These are phyloP conservation scores for Boletus sp. DNA, from an alignment of 768 basidiomycete genomes.

Conservation along the genomic window DNA sequence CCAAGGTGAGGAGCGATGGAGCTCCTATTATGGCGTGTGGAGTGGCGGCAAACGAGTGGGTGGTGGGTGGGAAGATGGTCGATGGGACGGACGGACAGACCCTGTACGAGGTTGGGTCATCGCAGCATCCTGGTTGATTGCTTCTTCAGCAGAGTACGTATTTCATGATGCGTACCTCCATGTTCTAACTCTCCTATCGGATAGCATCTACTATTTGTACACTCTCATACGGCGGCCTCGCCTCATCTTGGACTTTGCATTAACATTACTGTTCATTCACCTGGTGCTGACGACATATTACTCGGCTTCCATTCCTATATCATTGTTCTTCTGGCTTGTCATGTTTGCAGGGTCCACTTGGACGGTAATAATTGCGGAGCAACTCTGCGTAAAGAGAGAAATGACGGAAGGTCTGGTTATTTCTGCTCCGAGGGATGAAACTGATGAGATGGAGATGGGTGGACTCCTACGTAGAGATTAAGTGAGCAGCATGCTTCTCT, in stretches of 20 bases:
- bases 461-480: slow-evolving; percentile 54
- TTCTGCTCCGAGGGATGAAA: slow-evolving; percentile 40
- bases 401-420: slow-evolving; percentile 81
- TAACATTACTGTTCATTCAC: slow-evolving; percentile 91
- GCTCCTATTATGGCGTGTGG: slow-evolving; percentile 71
- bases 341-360: slow-evolving; percentile 67
- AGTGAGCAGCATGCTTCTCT: slow-evolving; percentile 41
- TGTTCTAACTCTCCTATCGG: slow-evolving; percentile 11
- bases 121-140: slow-evolving; percentile 80
- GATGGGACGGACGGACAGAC: slow-evolving; percentile 72
- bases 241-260: slow-evolving; percentile 89
- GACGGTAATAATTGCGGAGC: slow-evolving; percentile 82
- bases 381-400: slow-evolving; percentile 86
- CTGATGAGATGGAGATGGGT: slow-evolving; percentile 57
- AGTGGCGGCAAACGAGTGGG: slow-evolving; percentile 77
- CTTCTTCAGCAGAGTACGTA: slow-evolving; percentile 83
- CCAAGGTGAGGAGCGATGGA: slow-evolving; percentile 65
- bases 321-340: slow-evolving; percentile 89
- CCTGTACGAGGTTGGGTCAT: slow-evolving; percentile 88
- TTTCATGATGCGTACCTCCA: slow-evolving; percentile 1
- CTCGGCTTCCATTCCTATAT: slow-evolving; percentile 67
- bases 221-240: slow-evolving; percentile 87
- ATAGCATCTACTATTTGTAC: slow-evolving; percentile 77
- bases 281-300: slow-evolving; percentile 90
- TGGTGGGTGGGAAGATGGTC: slow-evolving; percentile 42